phyloP scores from a whole-genome alignment of 306 rosid genomes.

The barrel medic (Medicago truncatula) region DNA sequence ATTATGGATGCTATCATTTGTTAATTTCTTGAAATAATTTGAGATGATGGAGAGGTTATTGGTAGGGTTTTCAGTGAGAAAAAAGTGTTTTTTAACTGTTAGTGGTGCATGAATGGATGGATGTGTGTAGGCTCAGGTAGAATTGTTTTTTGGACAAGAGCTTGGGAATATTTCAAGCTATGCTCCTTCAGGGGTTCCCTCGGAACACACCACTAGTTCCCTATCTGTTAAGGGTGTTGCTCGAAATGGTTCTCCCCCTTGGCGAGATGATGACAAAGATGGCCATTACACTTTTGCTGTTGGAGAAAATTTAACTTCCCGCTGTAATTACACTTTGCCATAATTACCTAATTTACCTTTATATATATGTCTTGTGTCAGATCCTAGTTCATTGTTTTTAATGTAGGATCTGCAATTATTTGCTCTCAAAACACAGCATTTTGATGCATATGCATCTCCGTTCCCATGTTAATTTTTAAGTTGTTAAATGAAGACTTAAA shows the following conservation, averaged over 20 bases:
- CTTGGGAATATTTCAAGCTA: conserved; percentile 85
- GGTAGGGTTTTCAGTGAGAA: conserved; percentile 28
- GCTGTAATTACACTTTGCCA: conserved; percentile 94
- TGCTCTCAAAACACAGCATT: conserved; percentile 6
- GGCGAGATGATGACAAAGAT: conserved; percentile 99
- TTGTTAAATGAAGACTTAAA: not conserved
- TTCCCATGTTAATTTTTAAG: not conserved
- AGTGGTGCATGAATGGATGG: conserved; percentile 87
- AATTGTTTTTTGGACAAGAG: conserved; percentile 96
- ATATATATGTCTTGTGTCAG: conserved; percentile 19
- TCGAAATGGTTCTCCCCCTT: conserved; percentile 95
- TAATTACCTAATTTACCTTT: conserved; percentile 49
- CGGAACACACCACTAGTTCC: conserved; percentile 72
- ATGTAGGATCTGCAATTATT: not conserved
- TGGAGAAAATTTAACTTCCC: conserved; percentile 98
- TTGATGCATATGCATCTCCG: not conserved
- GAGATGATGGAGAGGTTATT: conserved; percentile 33
- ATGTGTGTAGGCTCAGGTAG: conserved; percentile 99
- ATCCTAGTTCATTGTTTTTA: not conserved
- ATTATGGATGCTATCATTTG: not conserved
- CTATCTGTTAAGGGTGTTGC: conserved; percentile 78
- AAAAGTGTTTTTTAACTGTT: conserved; percentile 39
- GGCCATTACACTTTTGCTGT: conserved; percentile 98
- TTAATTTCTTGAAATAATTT: conserved; percentile 12
- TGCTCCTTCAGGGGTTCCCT: conserved; percentile 76